Conservation (phyloP, 2,329 filamentous ascomycete genomes). For the Cladosporium sp. region DNA sequence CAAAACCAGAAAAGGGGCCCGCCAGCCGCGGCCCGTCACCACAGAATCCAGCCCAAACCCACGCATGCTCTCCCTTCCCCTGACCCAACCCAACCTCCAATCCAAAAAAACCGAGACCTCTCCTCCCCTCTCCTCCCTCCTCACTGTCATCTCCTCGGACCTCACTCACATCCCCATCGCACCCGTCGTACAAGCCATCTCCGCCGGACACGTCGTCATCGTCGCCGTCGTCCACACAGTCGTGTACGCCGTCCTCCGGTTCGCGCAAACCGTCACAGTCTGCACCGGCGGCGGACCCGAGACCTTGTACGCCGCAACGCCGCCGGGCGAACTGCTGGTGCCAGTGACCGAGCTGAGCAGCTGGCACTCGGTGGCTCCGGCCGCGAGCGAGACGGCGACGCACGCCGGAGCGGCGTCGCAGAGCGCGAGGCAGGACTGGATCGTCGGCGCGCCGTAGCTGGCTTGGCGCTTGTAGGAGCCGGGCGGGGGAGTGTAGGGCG, state of each 20-base stretch:
- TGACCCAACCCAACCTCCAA: no score
- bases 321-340: not conserved
- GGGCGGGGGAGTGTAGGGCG: constrained; percentile 3
- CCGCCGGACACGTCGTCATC: constrained; percentile 14
- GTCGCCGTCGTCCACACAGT: constrained; percentile 18
- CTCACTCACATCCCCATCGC: not conserved
- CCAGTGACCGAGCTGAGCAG: constrained; percentile 12
- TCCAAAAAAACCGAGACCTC: no score
- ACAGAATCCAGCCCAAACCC: no score
- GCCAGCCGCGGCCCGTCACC: no score
- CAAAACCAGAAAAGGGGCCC: no score
- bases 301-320: constrained; percentile 10
- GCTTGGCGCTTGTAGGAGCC: not conserved
- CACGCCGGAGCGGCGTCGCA: constrained; percentile 9
- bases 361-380: constrained; percentile 1
- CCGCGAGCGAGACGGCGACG: constrained; percentile 2
- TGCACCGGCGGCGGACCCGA: constrained; percentile 4
- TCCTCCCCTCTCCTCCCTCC: no score
- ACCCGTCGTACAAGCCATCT: constrained; percentile 8
- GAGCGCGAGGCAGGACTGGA: constrained; percentile 9
- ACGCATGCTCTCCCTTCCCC: no score
- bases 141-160: no score
- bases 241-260: constrained; percentile 3
- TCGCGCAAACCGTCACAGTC: constrained; percentile 15
- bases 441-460: not conserved